Conservation (phyloP, 106 monocot genomes). For the Narthecium ossifragum region DNA sequence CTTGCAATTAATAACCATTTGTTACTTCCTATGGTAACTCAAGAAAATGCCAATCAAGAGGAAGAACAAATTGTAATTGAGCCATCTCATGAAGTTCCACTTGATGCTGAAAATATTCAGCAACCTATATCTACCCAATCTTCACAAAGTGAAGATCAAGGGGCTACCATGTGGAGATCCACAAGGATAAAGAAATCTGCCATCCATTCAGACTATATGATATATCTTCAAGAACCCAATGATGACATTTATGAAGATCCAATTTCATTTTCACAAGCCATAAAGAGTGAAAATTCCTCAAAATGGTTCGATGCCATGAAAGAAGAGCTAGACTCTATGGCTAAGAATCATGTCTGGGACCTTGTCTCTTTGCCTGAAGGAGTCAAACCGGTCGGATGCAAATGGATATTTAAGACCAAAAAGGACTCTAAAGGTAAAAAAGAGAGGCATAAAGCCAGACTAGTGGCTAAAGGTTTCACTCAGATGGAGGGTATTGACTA, state of each 20-base stretch:
- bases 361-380: not conserved
- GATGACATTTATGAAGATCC: not conserved
- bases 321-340: not conserved
- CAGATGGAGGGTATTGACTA: not conserved
- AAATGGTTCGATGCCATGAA: not conserved
- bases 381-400: not conserved
- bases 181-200: slow-evolving; percentile 1
- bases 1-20: not conserved
- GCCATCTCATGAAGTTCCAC: too few relatives aligned
- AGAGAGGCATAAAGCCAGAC: not conserved
- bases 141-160: not conserved
- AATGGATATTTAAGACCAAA: not conserved
- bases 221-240: not conserved
- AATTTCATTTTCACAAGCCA: not conserved
- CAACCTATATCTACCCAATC: not conserved
- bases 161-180: not conserved
- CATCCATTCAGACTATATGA: not conserved
- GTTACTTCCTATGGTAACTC: too few relatives aligned
- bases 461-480: slow-evolving; percentile 1
- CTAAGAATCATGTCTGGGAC: not conserved
- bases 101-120: not conserved
- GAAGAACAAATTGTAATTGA: too few relatives aligned
- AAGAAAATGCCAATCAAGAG: too few relatives aligned
- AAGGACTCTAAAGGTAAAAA: not conserved
- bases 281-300: slow-evolving; percentile 1